Percentiles rank a stretch among this genome's conserved stretches.
Conservation (phyloP, 2,329 filamentous ascomycete genomes). For the Colletotrichum cuscutae region DNA sequence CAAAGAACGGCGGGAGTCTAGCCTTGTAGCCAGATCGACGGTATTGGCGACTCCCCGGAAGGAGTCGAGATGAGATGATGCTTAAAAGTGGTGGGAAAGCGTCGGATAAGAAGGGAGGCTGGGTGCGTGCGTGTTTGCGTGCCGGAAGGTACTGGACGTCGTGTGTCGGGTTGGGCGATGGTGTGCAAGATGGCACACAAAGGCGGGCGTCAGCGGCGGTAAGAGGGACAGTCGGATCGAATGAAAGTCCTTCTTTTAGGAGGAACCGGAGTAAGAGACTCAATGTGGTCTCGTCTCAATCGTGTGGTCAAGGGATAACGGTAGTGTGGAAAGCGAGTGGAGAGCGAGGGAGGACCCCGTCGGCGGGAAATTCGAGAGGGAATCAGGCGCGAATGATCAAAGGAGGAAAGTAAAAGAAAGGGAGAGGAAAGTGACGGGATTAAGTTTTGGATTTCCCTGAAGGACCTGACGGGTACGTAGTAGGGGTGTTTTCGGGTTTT, state of each 20-base stretch:
- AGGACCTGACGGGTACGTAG: not conserved
- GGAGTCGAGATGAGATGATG: conserved; percentile 43
- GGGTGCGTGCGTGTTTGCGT: not conserved
- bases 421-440: conserved; percentile 6
- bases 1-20: conserved; percentile 53
- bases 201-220: conserved; percentile 13
- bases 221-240: conserved; percentile 6
- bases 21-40: conserved; percentile 49
- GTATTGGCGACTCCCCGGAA: conserved; percentile 35
- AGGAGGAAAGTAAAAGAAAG: conserved; percentile 2
- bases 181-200: not conserved
- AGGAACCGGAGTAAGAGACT: not conserved
- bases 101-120: conserved; percentile 12
- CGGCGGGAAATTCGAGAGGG: conserved; percentile 28
- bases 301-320: conserved; percentile 19
- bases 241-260: conserved; percentile 4
- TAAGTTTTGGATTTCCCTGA: conserved; percentile 13
- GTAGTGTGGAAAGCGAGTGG: conserved; percentile 23
- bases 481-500: not conserved
- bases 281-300: not conserved
- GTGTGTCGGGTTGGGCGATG: conserved; percentile 2
- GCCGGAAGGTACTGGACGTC: not conserved
- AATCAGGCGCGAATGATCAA: conserved; percentile 19
- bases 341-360: conserved; percentile 30
- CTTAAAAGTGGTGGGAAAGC: conserved; percentile 17